phyloP scores from a whole-genome alignment of 306 rosid genomes.

The Cucumis melo region DNA sequence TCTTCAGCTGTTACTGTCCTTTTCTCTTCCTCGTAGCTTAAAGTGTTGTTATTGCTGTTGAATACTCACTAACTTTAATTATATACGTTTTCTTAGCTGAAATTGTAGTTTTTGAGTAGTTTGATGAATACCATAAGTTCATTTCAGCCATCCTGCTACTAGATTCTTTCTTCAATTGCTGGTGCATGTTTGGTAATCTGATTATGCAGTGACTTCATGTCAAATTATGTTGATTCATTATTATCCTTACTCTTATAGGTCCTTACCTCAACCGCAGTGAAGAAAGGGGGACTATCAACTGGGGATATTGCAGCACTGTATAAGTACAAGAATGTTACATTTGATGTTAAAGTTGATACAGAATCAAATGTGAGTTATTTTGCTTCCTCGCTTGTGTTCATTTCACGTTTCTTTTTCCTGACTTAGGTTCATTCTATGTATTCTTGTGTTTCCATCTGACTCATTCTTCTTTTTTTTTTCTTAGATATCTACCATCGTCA shows the following conservation, averaged over 20 bases:
- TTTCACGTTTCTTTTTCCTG: not conserved
- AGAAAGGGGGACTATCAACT: conserved; percentile 74
- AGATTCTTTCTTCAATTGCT: not conserved
- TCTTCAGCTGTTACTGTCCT: not conserved
- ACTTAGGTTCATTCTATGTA: not conserved
- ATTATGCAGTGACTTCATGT: not conserved
- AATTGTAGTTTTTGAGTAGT: not conserved
- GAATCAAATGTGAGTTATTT: conserved; percentile 55
- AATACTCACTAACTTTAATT: not conserved
- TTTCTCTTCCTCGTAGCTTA: not conserved
- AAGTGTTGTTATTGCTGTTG: not conserved
- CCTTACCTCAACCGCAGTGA: conserved; percentile 80
- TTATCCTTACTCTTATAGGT: conserved; percentile 28
- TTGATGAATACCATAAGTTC: not conserved
- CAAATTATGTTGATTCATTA: not conserved
- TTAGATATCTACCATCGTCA: conserved; percentile 60
- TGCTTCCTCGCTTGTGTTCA: not conserved
- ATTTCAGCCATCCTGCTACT: not conserved
- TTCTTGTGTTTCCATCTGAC: not conserved
- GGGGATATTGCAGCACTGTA: conserved; percentile 71
- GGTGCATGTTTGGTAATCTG: not conserved
- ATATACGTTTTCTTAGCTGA: not conserved
- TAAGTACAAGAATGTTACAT: conserved; percentile 60
- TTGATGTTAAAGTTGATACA: conserved; percentile 84
- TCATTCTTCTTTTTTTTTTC: conserved; percentile 1